Percentiles rank a stretch among this genome's conserved stretches.
Conservation (phyloP, 1,284 basidiomycete species). For the Austroboletus novae-zelandiae region DNA sequence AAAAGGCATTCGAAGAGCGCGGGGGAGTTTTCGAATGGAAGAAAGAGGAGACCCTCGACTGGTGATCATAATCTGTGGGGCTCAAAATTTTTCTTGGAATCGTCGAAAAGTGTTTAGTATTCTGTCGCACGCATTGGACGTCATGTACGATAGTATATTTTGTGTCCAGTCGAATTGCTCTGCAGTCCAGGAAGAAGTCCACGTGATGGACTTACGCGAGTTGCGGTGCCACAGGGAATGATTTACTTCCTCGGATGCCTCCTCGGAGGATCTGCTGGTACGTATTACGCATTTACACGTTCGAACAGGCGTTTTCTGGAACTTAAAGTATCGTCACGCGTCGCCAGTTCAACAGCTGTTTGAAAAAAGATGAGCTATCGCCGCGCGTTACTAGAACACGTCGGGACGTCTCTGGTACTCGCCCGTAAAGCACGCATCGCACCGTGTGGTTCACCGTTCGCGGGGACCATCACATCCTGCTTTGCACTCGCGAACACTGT, state of each 20-base stretch:
- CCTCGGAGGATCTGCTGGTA: too few species aligned
- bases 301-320: too few species aligned
- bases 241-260: background rate
- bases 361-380: conserved; percentile 1
- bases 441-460: too few species aligned
- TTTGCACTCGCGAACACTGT: conserved; percentile 1
- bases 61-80: conserved; percentile 3
- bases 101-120: too few species aligned
- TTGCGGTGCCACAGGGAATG: too few species aligned
- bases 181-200: too few species aligned
- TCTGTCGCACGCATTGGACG: too few species aligned
- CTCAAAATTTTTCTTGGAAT: background rate
- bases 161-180: too few species aligned
- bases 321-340: too few species aligned
- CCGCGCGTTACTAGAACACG: background rate
- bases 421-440: too few species aligned
- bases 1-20: conserved; percentile 32
- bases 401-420: background rate
- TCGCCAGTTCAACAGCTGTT: background rate
- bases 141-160: too few species aligned
- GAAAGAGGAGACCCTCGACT: conserved; percentile 13
- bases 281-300: too few species aligned
- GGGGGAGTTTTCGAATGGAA: conserved; percentile 39
- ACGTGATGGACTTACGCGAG: background rate
- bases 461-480: background rate